Percentiles rank a stretch among this genome's conserved stretches.
phyloP scores from a whole-genome alignment of 2,329 filamentous ascomycete genomes.

The Annulohypoxylon truncatum region DNA sequence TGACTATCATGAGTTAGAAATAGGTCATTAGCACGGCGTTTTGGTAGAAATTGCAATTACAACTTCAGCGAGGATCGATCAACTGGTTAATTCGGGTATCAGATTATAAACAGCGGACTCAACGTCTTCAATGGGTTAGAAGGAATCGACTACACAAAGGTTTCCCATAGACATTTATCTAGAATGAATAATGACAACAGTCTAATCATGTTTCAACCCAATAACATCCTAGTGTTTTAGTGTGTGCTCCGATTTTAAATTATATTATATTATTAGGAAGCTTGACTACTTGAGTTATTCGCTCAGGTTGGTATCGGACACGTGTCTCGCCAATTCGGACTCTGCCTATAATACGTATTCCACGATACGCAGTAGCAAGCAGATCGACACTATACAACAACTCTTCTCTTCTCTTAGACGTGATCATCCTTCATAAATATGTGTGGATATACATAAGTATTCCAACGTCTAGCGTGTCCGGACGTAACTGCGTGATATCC shows the following conservation, averaged over 20 bases:
- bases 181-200: not conserved
- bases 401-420: not conserved
- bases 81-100: conserved; percentile 28
- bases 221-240: not conserved
- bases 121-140: conserved; percentile 47
- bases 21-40: conserved; percentile 29
- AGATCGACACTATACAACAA: not conserved
- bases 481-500: not conserved
- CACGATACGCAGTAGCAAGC: not conserved
- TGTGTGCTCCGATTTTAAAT: not conserved
- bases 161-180: conserved; percentile 6
- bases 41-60: conserved; percentile 19
- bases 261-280: not conserved
- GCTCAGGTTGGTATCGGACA: not conserved
- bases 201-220: not conserved
- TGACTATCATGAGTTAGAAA: conserved; percentile 15
- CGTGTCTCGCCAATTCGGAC: not conserved
- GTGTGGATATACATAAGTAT: not conserved
- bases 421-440: not conserved
- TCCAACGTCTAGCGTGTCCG: not conserved
- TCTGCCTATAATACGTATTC: not conserved
- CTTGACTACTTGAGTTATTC: not conserved
- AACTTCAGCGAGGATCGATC: conserved; percentile 39
- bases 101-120: conserved; percentile 45
- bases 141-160: conserved; percentile 5